Base-by-base conservation (phyloP, 805 yeast genomes). In the Zygosaccharomyces gambellarensis region DNA sequence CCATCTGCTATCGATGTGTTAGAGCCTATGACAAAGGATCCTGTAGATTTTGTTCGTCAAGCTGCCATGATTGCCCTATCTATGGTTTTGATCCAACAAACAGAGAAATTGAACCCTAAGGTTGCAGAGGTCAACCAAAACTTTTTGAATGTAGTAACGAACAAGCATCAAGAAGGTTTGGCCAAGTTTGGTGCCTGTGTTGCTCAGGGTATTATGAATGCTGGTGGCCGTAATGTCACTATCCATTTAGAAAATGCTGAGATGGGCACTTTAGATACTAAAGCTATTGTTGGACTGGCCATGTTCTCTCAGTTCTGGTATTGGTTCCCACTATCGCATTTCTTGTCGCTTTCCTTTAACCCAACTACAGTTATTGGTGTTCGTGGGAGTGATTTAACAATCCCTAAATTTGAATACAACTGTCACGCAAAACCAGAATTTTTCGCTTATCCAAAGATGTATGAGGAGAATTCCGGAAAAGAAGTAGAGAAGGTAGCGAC, bases 161-260 rank as follows among this genome's bases (percentile, higher is more conserved):
- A 85, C 62, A 94, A 92, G 70, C 95, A 88, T 60, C 97, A 92
- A 70, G 99, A 92, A 70, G 96, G 96, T 3, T 79, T 94, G 69
- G 97, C 98, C 36, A 90, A 90, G 72, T 94, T 92, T 71, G 99
- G 99, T 65, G 97, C 98, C 28, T 88, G 97, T 14, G 73, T 94
- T 44, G 92, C 96, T 11, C 97, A 92, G 73, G 99, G 99, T 69
- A 92, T 94, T 55, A 83, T 94, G 66, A 97, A 94, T 72, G 99
- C 98, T 9, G 97, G 99, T 70, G 99, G 99, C 10, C 82, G 98
- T 65, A 94, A 94, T 62, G 95, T 87, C n/a, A 90, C 98, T 0
- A 90, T 94, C 56, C 86, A 86, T 58, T 75, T 92, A 45, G 97
- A 94, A 69, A 88, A 90, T 67, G 62, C 82, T 22, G 90, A 90